Base-by-base conservation (phyloP, 768 basidiomycete species). In the Kwoniella sp. region DNA sequence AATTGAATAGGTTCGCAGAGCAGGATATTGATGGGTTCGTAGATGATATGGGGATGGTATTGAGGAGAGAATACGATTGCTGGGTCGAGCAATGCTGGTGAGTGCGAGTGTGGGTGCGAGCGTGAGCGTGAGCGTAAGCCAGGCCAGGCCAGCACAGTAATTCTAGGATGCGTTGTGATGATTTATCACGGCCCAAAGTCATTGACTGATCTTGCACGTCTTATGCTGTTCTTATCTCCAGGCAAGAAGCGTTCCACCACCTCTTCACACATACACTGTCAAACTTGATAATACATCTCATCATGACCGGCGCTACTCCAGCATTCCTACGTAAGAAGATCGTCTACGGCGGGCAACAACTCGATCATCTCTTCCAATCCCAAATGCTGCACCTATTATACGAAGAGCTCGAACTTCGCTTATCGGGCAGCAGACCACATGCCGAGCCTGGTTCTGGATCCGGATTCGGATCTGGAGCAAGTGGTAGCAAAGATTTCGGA, bases 21-120 rank as follows among this genome's bases (percentile, higher is more conserved):
- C 67, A 68, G 12, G 77, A 76, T 58, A 60, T 77, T 59, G 79
- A 78, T 48, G 68, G 68, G 36, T 79, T 80, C 46, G 72, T 79
- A 26, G 64, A 67, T 53, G 74, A 79, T 64, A 71, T 80, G 66
- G 73, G 71, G 0, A 61, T 70, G 47, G 72, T 80, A 26, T 50
- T 79, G 51, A 53, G 76, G 36, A 74, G 73, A 47, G 78, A 80
- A 57, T 77, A 68, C 56, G 79, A 80, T 56, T 74, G 73, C 50
- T 80, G 77, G 77, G 74, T 80, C n/a, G 79, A 80, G 54, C 73
- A 78, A 56, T 80, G 79, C 65, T 80, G 79, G 79, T 79, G 63
- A 68, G 76, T 70, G 1, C 7, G 40, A 44, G 2, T 7, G 22
- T 55, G 33, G 10, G 13, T 33, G 33, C 33, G 33, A 33, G 33